Percentiles rank a stretch among this genome's conserved stretches.
These are phyloP conservation scores for Pleurotus cornucopiae DNA, from an alignment of 768 basidiomycete species.

Conservation along the genomic window DNA sequence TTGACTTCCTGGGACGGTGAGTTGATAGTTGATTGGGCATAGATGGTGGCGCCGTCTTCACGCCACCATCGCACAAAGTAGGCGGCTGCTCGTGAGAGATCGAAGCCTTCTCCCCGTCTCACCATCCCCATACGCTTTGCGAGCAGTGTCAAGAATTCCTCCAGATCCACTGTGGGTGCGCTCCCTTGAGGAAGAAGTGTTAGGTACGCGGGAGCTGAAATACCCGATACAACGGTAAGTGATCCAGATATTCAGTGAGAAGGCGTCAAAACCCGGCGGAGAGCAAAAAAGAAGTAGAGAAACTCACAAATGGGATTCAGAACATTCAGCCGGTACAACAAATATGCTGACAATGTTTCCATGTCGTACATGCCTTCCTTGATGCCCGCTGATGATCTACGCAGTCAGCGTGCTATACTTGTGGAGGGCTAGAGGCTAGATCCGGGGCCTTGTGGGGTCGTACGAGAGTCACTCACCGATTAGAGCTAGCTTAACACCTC, in stretches of 20 bases:
- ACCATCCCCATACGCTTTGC: slow-evolving; percentile 81
- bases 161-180: slow-evolving; percentile 54
- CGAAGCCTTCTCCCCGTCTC: slow-evolving; percentile 66
- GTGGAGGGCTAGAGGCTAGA: slow-evolving; percentile 13
- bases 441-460: slow-evolving; percentile 13
- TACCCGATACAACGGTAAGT: background rate
- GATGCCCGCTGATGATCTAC: slow-evolving; percentile 66
- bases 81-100: slow-evolving; percentile 66
- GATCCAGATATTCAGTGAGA: slow-evolving; percentile 9
- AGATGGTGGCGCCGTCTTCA: slow-evolving; percentile 58
- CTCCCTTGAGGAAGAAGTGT: slow-evolving; percentile 51
- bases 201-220: slow-evolving; percentile 66
- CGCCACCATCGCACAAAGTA: slow-evolving; percentile 92
- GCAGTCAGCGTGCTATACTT: background rate
- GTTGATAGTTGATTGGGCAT: slow-evolving; percentile 33
- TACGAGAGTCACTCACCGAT: slow-evolving; percentile 61
- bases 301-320: slow-evolving; percentile 67
- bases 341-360: slow-evolving; percentile 81
- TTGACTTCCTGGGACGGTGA: background rate
- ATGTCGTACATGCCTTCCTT: slow-evolving; percentile 89
- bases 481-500: slow-evolving; percentile 88
- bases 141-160: slow-evolving; percentile 64
- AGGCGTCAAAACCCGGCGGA: slow-evolving; percentile 8
- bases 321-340: slow-evolving; percentile 80
- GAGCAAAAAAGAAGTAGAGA: slow-evolving; percentile 11